phyloP scores from a whole-genome alignment of 768 basidiomycete species.

The Grammothele lineata region DNA sequence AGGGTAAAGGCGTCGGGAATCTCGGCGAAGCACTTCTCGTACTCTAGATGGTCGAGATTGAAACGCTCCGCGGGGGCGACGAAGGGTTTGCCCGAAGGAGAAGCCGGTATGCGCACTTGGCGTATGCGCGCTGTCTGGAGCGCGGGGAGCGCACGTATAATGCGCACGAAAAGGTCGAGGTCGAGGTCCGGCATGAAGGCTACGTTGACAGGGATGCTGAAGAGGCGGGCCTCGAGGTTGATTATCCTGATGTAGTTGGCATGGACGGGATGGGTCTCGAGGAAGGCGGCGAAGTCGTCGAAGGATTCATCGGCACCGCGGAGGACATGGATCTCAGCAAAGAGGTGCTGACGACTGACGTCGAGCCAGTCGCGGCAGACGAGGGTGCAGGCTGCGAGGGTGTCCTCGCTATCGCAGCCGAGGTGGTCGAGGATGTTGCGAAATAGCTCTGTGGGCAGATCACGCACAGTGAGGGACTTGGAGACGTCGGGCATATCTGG shows the following conservation, averaged over 20 bases:
- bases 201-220: background rate
- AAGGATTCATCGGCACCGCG: background rate
- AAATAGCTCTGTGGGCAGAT: slow-evolving; percentile 1
- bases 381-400: background rate
- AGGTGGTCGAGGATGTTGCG: background rate
- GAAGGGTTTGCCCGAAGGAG: background rate
- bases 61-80: background rate
- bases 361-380: slow-evolving; percentile 3
- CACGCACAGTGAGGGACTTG: background rate
- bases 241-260: background rate
- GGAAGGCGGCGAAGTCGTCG: background rate
- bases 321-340: background rate
- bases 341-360: slow-evolving; percentile 2
- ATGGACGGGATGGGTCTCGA: background rate
- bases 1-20: background rate
- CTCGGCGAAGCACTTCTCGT: background rate
- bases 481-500: too few relatives aligned
- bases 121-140: background rate
- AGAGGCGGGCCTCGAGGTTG: slow-evolving; percentile 1
- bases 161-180: background rate
- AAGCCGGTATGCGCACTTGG: background rate
- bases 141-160: background rate
- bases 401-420: background rate
- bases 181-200: background rate
- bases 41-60: background rate